These are phyloP conservation scores for Aspergillus quadricinctus DNA, from an alignment of 2,329 filamentous ascomycete genomes.

Conservation along the genomic window DNA sequence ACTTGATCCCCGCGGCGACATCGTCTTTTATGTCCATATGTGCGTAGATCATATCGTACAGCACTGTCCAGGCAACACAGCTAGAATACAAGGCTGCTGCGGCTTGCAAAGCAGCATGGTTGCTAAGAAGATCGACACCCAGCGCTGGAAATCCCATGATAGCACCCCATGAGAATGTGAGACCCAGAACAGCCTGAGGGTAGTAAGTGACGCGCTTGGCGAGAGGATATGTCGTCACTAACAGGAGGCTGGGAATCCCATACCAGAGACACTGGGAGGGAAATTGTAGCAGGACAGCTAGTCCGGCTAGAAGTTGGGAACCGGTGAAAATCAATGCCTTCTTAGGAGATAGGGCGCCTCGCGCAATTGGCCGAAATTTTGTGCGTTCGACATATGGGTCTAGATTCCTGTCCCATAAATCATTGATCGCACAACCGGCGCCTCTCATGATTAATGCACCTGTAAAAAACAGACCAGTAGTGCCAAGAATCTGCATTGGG, in stretches of 20 bases:
- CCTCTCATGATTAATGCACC: slow-evolving; percentile 49
- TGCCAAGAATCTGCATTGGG: slow-evolving; percentile 35
- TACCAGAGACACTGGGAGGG: slow-evolving; percentile 41
- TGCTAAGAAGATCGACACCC: slow-evolving; percentile 42
- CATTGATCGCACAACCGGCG: slow-evolving; percentile 53
- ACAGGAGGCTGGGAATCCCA: slow-evolving; percentile 39
- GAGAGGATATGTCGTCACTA: slow-evolving; percentile 48
- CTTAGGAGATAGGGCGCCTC: slow-evolving; percentile 46
- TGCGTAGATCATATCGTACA: slow-evolving; percentile 51
- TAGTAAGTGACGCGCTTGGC: slow-evolving; percentile 52
- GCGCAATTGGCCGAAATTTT: slow-evolving; percentile 48
- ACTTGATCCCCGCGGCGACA: slow-evolving; percentile 47
- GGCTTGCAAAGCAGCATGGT: slow-evolving; percentile 33
- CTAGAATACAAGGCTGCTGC: slow-evolving; percentile 44
- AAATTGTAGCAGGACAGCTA: slow-evolving; percentile 42
- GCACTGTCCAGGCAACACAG: slow-evolving; percentile 46
- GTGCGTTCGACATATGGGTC: slow-evolving; percentile 51
- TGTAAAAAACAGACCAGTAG: slow-evolving; percentile 37
- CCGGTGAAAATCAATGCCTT: slow-evolving; percentile 44
- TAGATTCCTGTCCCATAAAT: slow-evolving; percentile 51
- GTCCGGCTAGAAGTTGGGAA: slow-evolving; percentile 38
- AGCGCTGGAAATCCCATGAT: slow-evolving; percentile 47
- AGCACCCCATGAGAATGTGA: slow-evolving; percentile 49
- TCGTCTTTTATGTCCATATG: slow-evolving; percentile 51
- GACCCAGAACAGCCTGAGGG: slow-evolving; percentile 49